A percentile compares a stretch with the other conserved stretches of the same genome.
Conservation (phyloP, 208 protist species). For the Histomonas meleagridis region DNA sequence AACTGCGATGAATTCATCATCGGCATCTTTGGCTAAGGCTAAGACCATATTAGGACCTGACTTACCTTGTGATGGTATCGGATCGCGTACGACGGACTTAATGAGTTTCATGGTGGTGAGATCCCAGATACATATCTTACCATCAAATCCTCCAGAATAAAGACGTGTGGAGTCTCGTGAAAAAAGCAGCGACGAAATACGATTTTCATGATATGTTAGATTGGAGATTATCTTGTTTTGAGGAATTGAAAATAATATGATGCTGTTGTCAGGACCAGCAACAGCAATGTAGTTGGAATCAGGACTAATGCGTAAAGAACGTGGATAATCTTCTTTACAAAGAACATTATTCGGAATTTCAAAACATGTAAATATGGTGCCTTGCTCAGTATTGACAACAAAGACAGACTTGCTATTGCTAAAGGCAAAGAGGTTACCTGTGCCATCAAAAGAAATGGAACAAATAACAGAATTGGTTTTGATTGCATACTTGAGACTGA, state of each 20-base stretch:
- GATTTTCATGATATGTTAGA: not conserved
- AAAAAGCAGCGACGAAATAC: not conserved
- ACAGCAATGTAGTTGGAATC: not conserved
- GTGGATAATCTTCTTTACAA: not conserved
- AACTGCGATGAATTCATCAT: not conserved
- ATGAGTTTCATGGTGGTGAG: not conserved
- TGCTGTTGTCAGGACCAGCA: not conserved
- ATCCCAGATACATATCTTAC: not conserved
- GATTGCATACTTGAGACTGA: not conserved
- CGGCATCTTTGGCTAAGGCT: not conserved
- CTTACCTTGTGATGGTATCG: not conserved
- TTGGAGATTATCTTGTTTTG: not conserved
- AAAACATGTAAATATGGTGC: not conserved
- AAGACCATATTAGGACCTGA: not conserved
- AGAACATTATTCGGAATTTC: not conserved
- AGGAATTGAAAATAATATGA: not conserved
- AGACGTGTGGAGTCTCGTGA: not conserved
- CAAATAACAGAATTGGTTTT: not conserved
- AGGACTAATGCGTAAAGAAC: not conserved
- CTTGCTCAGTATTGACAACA: not conserved
- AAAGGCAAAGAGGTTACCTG: not conserved
- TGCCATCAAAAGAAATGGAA: not conserved
- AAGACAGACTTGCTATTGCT: not conserved
- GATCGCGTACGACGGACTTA: not conserved
- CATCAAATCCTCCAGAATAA: conserved; percentile 8